These are phyloP conservation scores for Macrolepiota dolichaula DNA, from an alignment of 768 basidiomycete species.

Conservation along the genomic window DNA sequence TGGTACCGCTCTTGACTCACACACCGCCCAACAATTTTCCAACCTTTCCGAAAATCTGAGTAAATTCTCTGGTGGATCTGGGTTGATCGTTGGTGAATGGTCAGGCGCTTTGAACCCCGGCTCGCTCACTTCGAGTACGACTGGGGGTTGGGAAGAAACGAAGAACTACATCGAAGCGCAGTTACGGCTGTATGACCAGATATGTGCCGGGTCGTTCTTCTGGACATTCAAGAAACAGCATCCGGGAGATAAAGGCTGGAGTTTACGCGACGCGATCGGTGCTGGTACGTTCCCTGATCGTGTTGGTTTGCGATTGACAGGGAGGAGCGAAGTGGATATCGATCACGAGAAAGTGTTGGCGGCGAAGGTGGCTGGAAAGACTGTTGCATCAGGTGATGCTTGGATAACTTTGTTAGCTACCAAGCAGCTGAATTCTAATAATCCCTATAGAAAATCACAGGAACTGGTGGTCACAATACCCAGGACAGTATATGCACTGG, in stretches of 20 bases:
- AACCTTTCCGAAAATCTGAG: conserved; percentile 30
- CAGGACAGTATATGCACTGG: conserved; percentile 61
- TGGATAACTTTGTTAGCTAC: conserved; percentile 13
- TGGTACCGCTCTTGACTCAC: conserved; percentile 44
- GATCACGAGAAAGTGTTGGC: not conserved
- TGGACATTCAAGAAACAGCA: conserved; percentile 80
- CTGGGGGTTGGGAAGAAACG: conserved; percentile 28
- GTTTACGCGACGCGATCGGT: conserved; percentile 58
- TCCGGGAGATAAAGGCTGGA: conserved; percentile 72
- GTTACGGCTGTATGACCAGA: conserved; percentile 57
- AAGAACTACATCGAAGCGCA: conserved; percentile 57
- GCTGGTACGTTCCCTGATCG: conserved; percentile 58
- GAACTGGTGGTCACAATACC: conserved; percentile 43
- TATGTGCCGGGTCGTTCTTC: conserved; percentile 76
- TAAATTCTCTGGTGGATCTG: conserved; percentile 26
- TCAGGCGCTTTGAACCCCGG: conserved; percentile 70
- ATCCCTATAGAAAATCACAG: conserved; percentile 30
- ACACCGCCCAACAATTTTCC: conserved; percentile 29
- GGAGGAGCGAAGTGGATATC: conserved; percentile 1
- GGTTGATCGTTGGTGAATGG: conserved; percentile 74
- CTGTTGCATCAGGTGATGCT: conserved; percentile 15
- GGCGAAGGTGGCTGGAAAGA: not conserved
- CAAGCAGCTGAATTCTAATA: conserved; percentile 24
- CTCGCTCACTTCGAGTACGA: conserved; percentile 35
- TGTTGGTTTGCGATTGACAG: conserved; percentile 39